Percentiles rank a stretch among this genome's conserved stretches.
phyloP scores from a whole-genome alignment of 352 stramenopile species.

The Phytophthora tubulina region DNA sequence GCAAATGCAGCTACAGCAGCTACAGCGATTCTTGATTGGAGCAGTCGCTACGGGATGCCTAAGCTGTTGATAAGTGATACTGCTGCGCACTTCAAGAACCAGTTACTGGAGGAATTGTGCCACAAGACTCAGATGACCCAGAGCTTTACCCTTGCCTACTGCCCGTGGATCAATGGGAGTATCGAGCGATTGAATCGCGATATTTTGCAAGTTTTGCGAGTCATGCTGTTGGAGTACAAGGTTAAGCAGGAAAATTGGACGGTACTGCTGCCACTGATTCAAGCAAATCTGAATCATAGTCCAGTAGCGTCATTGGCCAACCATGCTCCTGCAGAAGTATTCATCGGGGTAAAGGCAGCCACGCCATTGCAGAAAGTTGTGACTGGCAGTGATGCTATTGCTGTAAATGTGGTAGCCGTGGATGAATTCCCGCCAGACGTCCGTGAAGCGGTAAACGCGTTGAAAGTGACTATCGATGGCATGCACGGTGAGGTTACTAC shows the following conservation, averaged over 20 bases:
- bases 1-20: conserved; percentile 2
- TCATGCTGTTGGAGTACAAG: conserved; percentile 19
- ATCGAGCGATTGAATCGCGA: no score
- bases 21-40: conserved; percentile 16
- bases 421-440: background rate
- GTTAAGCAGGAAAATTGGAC: conserved; percentile 18
- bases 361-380: conserved; percentile 21
- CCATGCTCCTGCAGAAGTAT: conserved; percentile 12
- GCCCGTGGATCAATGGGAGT: no score
- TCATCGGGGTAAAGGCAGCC: conserved; percentile 14
- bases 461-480: conserved; percentile 3
- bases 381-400: background rate
- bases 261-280: conserved; percentile 10
- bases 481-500: conserved; percentile 12
- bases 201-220: no score
- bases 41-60: no score
- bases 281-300: conserved; percentile 24
- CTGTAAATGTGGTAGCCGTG: background rate
- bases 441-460: background rate
- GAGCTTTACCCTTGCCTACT: no score
- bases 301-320: conserved; percentile 9
- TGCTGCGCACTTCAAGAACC: no score
- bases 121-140: no score
- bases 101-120: no score
- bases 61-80: no score